A percentile compares a stretch with the other conserved stretches of the same genome.
These are phyloP conservation scores for Fusarium protoensiforme DNA, from an alignment of 2,329 filamentous ascomycete species.

Conservation along the genomic window DNA sequence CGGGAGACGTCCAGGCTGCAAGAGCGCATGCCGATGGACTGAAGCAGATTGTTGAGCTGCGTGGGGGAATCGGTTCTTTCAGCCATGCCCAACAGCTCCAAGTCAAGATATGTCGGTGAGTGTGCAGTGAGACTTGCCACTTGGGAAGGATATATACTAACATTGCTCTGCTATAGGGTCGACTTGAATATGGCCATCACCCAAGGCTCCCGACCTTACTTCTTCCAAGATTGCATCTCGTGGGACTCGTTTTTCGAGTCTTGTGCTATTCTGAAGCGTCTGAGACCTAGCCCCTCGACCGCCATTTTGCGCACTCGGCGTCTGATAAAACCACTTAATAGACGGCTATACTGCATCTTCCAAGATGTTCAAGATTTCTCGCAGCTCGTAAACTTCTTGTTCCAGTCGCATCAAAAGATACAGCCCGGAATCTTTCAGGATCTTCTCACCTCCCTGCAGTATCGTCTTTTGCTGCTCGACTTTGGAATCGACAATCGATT, in stretches of 20 bases:
- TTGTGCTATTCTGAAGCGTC: neutral
- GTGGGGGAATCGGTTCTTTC: neutral
- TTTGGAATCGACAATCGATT: neutral
- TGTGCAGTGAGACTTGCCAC: neutral
- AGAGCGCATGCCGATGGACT: neutral
- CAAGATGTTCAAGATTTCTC: neutral
- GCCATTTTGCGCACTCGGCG: neutral
- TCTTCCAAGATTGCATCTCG: neutral
- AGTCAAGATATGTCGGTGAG: conserved; percentile 1
- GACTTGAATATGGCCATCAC: neutral
- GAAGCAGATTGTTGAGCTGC: neutral
- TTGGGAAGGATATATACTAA: neutral
- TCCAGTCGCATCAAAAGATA: neutral
- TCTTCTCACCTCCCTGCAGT: neutral
- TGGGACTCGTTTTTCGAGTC: neutral
- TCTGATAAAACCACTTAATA: neutral
- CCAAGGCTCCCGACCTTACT: neutral
- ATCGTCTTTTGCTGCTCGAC: neutral
- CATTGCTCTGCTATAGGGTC: neutral
- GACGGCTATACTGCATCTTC: neutral
- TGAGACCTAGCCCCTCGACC: neutral
- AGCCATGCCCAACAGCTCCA: neutral
- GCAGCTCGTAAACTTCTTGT: neutral
- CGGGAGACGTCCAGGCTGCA: neutral
- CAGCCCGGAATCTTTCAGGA: neutral